These are phyloP conservation scores for Diplodia mutila DNA, from an alignment of 2,329 filamentous ascomycete genomes.

Conservation along the genomic window DNA sequence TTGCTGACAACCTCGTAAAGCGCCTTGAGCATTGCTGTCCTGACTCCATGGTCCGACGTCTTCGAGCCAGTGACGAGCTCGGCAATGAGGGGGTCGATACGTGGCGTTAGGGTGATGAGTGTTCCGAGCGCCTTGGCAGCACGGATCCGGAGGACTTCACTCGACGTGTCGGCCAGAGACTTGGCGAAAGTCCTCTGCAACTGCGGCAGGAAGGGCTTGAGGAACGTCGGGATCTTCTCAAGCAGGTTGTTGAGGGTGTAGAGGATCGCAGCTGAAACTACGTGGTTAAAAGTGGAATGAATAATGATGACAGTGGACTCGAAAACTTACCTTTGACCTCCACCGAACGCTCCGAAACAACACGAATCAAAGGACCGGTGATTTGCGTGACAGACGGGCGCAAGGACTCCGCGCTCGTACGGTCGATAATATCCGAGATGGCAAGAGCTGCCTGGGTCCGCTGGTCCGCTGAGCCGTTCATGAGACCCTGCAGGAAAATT, in stretches of 20 bases:
- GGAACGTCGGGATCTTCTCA: conserved; percentile 92
- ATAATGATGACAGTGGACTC: neutral
- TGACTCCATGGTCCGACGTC: conserved; percentile 83
- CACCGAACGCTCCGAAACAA: conserved; percentile 92
- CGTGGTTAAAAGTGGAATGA: neutral
- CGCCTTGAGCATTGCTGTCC: conserved; percentile 94
- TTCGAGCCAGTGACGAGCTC: conserved; percentile 96
- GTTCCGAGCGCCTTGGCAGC: conserved; percentile 94
- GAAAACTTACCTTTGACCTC: conserved; percentile 73
- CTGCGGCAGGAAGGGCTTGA: conserved; percentile 96
- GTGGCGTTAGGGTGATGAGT: conserved; percentile 90
- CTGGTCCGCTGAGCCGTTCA: conserved; percentile 94
- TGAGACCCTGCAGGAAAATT: conserved; percentile 95
- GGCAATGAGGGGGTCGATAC: conserved; percentile 89
- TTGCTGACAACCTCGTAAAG: conserved; percentile 96
- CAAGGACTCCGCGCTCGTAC: conserved; percentile 82
- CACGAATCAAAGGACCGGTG: conserved; percentile 94
- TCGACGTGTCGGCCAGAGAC: conserved; percentile 89
- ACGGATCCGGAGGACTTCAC: conserved; percentile 81
- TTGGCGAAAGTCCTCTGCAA: conserved; percentile 97
- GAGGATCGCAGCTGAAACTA: conserved; percentile 72
- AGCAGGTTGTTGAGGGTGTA: conserved; percentile 92
- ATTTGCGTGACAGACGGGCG: conserved; percentile 98
- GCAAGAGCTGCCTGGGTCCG: conserved; percentile 88
- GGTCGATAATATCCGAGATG: conserved; percentile 93